A percentile compares a stretch with the other conserved stretches of the same genome.
Evolutionary conservation across 2,329 filamentous ascomycete species (phyloP).

Genomic region (Aureobasidium subglaciale): DNA sequence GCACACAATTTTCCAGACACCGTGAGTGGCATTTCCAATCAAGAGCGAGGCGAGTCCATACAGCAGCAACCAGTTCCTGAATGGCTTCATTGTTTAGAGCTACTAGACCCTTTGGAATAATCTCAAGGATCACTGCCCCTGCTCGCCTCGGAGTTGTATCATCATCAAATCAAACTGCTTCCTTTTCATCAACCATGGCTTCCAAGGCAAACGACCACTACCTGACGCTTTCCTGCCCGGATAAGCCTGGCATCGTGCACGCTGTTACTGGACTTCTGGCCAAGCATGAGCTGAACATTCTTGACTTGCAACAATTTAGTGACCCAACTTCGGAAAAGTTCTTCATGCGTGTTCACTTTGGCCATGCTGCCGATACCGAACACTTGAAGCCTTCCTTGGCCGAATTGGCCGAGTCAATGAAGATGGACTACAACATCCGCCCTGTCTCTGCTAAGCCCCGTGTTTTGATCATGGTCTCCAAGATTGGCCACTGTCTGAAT

Average conservation of each 20-base stretch:
- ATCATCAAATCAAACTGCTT: slow-evolving; percentile 1
- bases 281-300: slow-evolving; percentile 66
- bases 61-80: background rate
- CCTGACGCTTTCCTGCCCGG: slow-evolving; percentile 75
- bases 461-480: slow-evolving; percentile 83
- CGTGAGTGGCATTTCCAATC: background rate
- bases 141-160: background rate
- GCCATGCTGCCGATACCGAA: slow-evolving; percentile 44
- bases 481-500: slow-evolving; percentile 80
- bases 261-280: slow-evolving; percentile 74
- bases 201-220: slow-evolving; percentile 50
- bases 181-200: slow-evolving; percentile 1
- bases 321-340: slow-evolving; percentile 68
- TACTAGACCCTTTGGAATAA: slow-evolving; percentile 5
- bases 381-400: slow-evolving; percentile 52
- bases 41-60: background rate
- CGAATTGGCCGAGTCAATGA: slow-evolving; percentile 54
- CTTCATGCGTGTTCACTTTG: slow-evolving; percentile 86
- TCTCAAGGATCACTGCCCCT: slow-evolving; percentile 10
- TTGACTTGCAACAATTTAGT: slow-evolving; percentile 79
- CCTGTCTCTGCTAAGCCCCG: slow-evolving; percentile 62
- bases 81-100: slow-evolving; percentile 12
- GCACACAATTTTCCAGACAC: slow-evolving; percentile 3
- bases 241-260: slow-evolving; percentile 78
- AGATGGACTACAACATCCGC: slow-evolving; percentile 65